phyloP scores from a whole-genome alignment of 148 eudicot species.

The Vaccinium myrtillus region DNA sequence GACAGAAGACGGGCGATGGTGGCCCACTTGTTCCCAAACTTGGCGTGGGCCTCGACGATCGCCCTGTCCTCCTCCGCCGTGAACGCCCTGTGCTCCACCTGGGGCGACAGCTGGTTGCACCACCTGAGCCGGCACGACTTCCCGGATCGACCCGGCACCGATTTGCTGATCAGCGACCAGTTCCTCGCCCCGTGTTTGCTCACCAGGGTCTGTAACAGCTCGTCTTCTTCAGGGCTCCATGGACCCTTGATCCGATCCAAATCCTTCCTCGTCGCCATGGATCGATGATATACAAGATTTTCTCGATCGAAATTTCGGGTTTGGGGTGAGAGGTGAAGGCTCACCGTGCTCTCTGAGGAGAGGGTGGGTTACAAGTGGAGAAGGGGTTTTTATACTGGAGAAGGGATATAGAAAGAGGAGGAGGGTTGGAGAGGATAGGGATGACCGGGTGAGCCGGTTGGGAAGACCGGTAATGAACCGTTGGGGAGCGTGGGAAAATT shows the following conservation, averaged over 20 bases:
- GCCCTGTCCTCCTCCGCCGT: slow-evolving; percentile 50
- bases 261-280: slow-evolving; percentile 29
- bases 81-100: slow-evolving; percentile 59
- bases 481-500: slow-evolving; percentile 15
- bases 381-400: slow-evolving; percentile 12
- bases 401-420: slow-evolving; percentile 1
- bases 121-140: slow-evolving; percentile 66
- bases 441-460: slow-evolving; percentile 46
- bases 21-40: slow-evolving; percentile 65
- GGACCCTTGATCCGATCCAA: slow-evolving; percentile 63
- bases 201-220: slow-evolving; percentile 35
- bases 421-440: slow-evolving; percentile 23
- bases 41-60: slow-evolving; percentile 51
- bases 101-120: slow-evolving; percentile 69
- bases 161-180: slow-evolving; percentile 56
- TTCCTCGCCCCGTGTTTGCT: slow-evolving; percentile 53
- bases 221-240: slow-evolving; percentile 71
- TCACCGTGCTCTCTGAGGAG: slow-evolving; percentile 7
- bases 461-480: slow-evolving; percentile 41
- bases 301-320: too few relatives aligned
- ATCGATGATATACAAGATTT: not conserved
- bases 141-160: slow-evolving; percentile 59
- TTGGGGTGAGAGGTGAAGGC: too few relatives aligned
- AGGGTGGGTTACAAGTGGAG: not conserved
- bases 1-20: slow-evolving; percentile 51